phyloP scores from a whole-genome alignment of 2,329 filamentous ascomycete species.

The Diaporthe longicolla region DNA sequence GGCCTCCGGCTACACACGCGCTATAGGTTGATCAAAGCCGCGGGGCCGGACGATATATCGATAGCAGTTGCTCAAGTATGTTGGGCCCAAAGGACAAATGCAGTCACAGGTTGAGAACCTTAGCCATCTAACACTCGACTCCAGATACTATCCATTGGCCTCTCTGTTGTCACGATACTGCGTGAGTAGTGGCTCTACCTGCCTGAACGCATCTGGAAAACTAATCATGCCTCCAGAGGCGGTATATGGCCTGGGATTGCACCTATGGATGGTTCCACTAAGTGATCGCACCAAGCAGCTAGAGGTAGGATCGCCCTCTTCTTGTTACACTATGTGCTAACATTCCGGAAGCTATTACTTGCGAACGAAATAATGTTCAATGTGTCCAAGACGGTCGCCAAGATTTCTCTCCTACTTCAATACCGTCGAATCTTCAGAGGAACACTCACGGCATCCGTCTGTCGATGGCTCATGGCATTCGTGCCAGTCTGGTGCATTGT shows the following conservation, averaged over 20 bases:
- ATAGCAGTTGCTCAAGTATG: conserved; percentile 47
- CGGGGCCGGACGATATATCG: conserved; percentile 49
- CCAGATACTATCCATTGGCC: conserved; percentile 44
- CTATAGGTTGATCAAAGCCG: conserved; percentile 44
- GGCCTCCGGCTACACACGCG: conserved; percentile 50
- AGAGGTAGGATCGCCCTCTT: conserved; percentile 43
- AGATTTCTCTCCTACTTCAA: conserved; percentile 56
- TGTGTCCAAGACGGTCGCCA: conserved; percentile 51
- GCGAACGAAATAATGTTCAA: conserved; percentile 54
- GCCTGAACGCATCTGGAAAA: not conserved
- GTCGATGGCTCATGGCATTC: conserved; percentile 47
- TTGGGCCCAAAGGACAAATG: not conserved
- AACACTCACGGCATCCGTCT: conserved; percentile 45
- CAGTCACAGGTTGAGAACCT: not conserved
- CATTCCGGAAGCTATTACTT: conserved; percentile 48
- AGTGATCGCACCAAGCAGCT: conserved; percentile 46
- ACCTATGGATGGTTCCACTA: conserved; percentile 46
- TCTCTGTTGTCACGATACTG: conserved; percentile 46
- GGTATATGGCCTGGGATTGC: conserved; percentile 48
- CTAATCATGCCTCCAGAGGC: conserved; percentile 43
- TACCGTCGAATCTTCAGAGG: conserved; percentile 56
- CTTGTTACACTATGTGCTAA: conserved; percentile 4
- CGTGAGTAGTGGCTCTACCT: conserved; percentile 38
- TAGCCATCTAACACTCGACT: not conserved
- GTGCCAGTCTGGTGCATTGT: conserved; percentile 49